Base-by-base conservation (phyloP, 768 basidiomycete genomes). In the Boletellus sp. region DNA sequence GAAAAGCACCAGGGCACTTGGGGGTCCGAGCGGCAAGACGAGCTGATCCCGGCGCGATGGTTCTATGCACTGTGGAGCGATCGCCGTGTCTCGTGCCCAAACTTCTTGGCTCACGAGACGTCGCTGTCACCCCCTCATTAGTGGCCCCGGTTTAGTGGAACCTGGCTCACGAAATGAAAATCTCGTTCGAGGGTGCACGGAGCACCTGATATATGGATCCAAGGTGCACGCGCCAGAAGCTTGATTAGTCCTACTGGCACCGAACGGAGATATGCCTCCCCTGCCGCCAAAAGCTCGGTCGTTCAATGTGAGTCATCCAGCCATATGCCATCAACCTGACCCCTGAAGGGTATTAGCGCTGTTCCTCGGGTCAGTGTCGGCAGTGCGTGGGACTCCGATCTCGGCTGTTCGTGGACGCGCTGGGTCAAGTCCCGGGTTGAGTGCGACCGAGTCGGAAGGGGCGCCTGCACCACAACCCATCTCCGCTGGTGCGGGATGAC, bases 381-480 rank as follows among this genome's bases (percentile, higher is more conserved):
- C 61, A 60, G 26, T 40, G 32, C 55, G 61, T 63, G 50, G 47
- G 55, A 62, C 35, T 36, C 51, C 39, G 54, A 47, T 35, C 46
- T 63, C 58, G 57, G 52, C 33, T 62, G 45, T 41, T 38, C 36
- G 34, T 32, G 10, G 26, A 44, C 47, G 42, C 23, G 7, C 16
- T 44, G 47, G 19, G 26, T 6, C 26, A 9, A 26, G 24, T 26
- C 24, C 24, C n/a, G n/a, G n/a, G n/a, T n/a, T n/a, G n/a, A n/a
- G n/a, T n/a, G 55, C 38, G 54, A 56, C 43, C 31, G 35, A 20
- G 33, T 33, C 46, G 19, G 40, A 52, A 45, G 42, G 36, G 41
- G 35, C 15, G 4, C 24, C n/a, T 33, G 38, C 48, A 42, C 31
- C 46, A 49, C 49, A 39, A 42, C 28, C 10, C 5, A 42, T 61